Evolutionary conservation across 768 basidiomycete genomes (phyloP).

Genomic region (Mycena sanguinolenta): DNA sequence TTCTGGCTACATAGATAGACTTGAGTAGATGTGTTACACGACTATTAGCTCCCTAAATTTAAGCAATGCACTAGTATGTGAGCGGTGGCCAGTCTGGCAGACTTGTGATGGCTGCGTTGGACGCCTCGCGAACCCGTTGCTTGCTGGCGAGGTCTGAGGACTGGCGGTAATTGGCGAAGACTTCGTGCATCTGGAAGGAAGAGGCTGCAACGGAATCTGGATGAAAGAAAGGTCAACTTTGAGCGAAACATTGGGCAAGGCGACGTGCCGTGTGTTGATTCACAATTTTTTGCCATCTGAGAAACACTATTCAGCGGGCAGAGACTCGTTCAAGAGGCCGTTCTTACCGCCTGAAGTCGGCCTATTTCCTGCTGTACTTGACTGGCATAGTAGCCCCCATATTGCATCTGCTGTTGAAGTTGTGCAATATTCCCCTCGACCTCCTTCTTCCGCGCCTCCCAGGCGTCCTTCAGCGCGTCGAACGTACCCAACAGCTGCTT

Average conservation of each 20-base stretch:
- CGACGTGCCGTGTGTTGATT: constrained; percentile 62
- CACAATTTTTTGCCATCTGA: constrained; percentile 73
- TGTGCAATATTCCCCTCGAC: constrained; percentile 61
- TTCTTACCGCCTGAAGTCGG: constrained; percentile 71
- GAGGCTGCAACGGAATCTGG: constrained; percentile 78
- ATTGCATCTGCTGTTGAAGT: constrained; percentile 60
- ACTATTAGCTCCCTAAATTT: not conserved
- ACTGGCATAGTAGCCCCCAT: constrained; percentile 58
- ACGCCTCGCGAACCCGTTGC: constrained; percentile 80
- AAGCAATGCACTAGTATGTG: constrained; percentile 43
- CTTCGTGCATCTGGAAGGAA: constrained; percentile 83
- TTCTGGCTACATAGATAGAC: not conserved
- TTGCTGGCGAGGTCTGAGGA: constrained; percentile 81
- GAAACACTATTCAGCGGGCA: constrained; percentile 22
- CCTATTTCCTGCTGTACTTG: constrained; percentile 69
- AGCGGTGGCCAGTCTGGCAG: constrained; percentile 83
- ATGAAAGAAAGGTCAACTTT: not conserved
- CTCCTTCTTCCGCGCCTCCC: constrained; percentile 72
- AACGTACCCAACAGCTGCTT: constrained; percentile 75
- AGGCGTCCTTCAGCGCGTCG: constrained; percentile 74
- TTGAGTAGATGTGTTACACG: constrained; percentile 29
- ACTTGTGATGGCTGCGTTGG: constrained; percentile 78
- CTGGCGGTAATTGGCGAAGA: constrained; percentile 78
- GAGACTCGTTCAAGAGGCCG: constrained; percentile 32
- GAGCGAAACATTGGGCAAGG: not conserved